Evolutionary conservation across 1,284 basidiomycete species (phyloP), one percentile per base, ranked within the genome.

Genomic region (Porodaedalea pini): DNA sequence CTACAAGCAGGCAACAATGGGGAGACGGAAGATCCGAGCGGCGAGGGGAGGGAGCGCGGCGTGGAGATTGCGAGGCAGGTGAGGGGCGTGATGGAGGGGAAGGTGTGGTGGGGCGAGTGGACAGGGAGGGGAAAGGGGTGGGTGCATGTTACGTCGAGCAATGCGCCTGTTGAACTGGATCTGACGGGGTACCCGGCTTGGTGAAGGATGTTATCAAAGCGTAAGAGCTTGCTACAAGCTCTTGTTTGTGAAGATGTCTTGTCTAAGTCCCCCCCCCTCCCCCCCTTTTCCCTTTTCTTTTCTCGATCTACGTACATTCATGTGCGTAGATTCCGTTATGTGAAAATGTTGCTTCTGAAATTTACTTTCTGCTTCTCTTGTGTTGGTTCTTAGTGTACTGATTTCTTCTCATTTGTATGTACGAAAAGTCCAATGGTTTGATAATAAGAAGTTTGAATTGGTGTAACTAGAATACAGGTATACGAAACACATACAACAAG

Each of bases 11-110:
- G 36, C 8, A 4, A n/a, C 1, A 34, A 27, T 4, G 23, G 19
- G n/a, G 31, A 23, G 2, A 31, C 44, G 13, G 54, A 54, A 21
- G 59, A 61, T 41, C 59, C 59, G 43, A 54, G 49, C 17, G 59
- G 59, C 11, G 40, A 51, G 23, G 59, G 56, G 10, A 29, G 59
- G 4, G 37, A 32, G 19, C 49, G 59, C 21, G 29, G 17, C 17
- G 45, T 61, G 13, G 17, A 41, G n/a, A n/a, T 48, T 13, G 29
- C 40, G 11, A 27, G 44, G 15, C 7, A 32, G 5, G 21, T 29
- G 10, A 43, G 39, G 34, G 47, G 48, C 2, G n/a, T 32, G 15
- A 25, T 56, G 19, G 34, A 52, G 11, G 59, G 59, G 8, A 48
- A 31, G 11, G 56, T 57, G 4, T 57, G 41, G 41, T 61, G 59